These are phyloP conservation scores for Macadamia tetraphylla DNA, from an alignment of 164 flowering plant species.

Conservation along the genomic window DNA sequence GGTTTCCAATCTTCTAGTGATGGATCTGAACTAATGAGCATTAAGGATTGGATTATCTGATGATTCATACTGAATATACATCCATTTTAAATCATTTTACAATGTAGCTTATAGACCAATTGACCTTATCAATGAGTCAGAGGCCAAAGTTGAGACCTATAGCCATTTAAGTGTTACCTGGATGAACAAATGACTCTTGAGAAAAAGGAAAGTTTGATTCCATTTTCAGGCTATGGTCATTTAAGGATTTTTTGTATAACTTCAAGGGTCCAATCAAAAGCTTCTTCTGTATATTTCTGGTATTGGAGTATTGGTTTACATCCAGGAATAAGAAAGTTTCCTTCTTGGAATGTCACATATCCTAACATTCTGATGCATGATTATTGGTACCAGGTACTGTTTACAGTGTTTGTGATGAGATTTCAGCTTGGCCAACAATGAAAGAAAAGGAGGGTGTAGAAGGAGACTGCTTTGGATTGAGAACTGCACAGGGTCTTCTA, in stretches of 20 bases:
- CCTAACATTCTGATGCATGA: neutral
- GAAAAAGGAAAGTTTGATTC: neutral
- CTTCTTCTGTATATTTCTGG: neutral
- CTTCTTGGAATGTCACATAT: neutral
- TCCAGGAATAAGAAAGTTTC: neutral
- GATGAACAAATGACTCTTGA: neutral
- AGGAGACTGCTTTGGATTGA: conserved; percentile 58
- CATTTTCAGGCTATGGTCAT: neutral
- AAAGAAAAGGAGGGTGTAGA: conserved; percentile 51
- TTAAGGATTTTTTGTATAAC: neutral
- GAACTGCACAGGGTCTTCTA: conserved; percentile 71
- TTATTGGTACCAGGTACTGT: conserved; percentile 51
- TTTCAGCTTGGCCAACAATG: conserved; percentile 43
- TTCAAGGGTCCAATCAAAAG: neutral
- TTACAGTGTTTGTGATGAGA: conserved; percentile 65
- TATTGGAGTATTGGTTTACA: neutral
- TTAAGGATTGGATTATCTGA: too few species aligned
- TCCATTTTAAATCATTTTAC: neutral
- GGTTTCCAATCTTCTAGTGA: too few species aligned
- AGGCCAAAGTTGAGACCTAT: neutral
- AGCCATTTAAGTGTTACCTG: neutral
- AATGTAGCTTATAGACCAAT: neutral
- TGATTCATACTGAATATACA: neutral
- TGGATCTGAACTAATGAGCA: too few species aligned
- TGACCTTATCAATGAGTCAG: neutral